Evolutionary conservation across 768 basidiomycete species (phyloP).

Genomic region (Paxillus rubicundulus): DNA sequence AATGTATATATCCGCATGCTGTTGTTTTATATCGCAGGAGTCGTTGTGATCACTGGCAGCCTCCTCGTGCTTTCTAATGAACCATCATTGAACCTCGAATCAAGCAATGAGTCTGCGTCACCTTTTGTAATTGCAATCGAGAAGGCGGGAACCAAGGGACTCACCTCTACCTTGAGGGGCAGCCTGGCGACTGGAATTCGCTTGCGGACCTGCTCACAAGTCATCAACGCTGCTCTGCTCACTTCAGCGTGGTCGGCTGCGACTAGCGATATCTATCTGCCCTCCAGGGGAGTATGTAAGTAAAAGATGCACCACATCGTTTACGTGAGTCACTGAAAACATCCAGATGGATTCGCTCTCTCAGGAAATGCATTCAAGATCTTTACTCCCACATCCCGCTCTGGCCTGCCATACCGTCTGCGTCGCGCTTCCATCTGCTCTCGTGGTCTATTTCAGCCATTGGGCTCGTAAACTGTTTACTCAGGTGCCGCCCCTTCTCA

Average conservation of each 20-base stretch:
- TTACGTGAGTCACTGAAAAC: background rate
- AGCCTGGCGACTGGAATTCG: background rate
- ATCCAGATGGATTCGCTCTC: conserved; percentile 45
- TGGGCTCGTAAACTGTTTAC: conserved; percentile 3
- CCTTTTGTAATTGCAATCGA: conserved; percentile 51
- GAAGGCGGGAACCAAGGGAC: conserved; percentile 48
- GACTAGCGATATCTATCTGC: conserved; percentile 30
- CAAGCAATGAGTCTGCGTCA: conserved; percentile 38
- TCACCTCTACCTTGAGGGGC: conserved; percentile 36
- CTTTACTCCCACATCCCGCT: conserved; percentile 35
- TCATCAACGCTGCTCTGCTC: conserved; percentile 32
- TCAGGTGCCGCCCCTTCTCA: background rate
- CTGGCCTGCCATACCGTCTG: conserved; percentile 43
- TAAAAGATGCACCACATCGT: background rate
- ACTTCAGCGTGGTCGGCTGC: conserved; percentile 36
- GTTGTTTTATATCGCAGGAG: conserved; percentile 66
- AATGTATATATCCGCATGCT: conserved; percentile 60
- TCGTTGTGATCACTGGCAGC: conserved; percentile 73
- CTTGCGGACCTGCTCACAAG: background rate
- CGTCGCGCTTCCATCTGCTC: too few relatives aligned
- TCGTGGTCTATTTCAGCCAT: conserved; percentile 6
- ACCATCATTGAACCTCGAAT: conserved; percentile 31
- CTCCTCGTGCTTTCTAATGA: conserved; percentile 59
- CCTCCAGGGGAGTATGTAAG: conserved; percentile 31
- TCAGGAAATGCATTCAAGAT: conserved; percentile 49